Evolutionary conservation across 2,329 filamentous ascomycete genomes (phyloP).

Genomic region (Hypoxylon sp.): DNA sequence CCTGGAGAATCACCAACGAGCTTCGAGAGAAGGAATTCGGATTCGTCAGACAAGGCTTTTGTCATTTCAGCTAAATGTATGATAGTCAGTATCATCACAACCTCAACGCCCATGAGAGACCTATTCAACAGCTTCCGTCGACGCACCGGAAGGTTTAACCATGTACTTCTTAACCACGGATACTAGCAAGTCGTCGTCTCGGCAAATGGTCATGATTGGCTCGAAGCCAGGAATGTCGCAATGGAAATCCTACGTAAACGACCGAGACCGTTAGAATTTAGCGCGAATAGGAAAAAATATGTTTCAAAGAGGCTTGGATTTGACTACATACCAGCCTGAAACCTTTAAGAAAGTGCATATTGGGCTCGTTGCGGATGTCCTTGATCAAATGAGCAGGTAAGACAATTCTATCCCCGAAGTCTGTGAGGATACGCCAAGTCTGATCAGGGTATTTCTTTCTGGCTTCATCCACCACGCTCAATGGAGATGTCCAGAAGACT

Average conservation of each 20-base stretch:
- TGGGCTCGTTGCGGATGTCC: slow-evolving; percentile 49
- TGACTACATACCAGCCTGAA: slow-evolving; percentile 46
- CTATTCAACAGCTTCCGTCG: background rate
- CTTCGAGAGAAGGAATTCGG: slow-evolving; percentile 18
- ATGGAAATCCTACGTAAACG: slow-evolving; percentile 20
- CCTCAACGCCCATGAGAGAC: background rate
- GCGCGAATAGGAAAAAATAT: background rate
- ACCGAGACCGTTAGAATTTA: background rate
- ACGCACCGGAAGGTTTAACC: slow-evolving; percentile 20
- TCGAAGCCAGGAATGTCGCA: slow-evolving; percentile 16
- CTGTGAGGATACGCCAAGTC: slow-evolving; percentile 32
- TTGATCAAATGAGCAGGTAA: slow-evolving; percentile 43
- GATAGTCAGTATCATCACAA: background rate
- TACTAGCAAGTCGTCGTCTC: slow-evolving; percentile 15
- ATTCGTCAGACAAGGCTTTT: slow-evolving; percentile 43
- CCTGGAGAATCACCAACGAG: slow-evolving; percentile 38
- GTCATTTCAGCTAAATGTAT: slow-evolving; percentile 34
- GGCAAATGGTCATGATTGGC: background rate
- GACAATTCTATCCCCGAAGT: slow-evolving; percentile 32
- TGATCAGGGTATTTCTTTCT: slow-evolving; percentile 17
- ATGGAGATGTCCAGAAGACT: slow-evolving; percentile 10
- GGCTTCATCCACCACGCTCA: slow-evolving; percentile 14
- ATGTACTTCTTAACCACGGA: slow-evolving; percentile 20
- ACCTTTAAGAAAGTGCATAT: slow-evolving; percentile 43
- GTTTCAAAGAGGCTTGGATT: background rate